A percentile compares a stretch with the other conserved stretches of the same genome.
Evolutionary conservation across 768 basidiomycete genomes (phyloP).

Genomic region (Boletus speciosus): DNA sequence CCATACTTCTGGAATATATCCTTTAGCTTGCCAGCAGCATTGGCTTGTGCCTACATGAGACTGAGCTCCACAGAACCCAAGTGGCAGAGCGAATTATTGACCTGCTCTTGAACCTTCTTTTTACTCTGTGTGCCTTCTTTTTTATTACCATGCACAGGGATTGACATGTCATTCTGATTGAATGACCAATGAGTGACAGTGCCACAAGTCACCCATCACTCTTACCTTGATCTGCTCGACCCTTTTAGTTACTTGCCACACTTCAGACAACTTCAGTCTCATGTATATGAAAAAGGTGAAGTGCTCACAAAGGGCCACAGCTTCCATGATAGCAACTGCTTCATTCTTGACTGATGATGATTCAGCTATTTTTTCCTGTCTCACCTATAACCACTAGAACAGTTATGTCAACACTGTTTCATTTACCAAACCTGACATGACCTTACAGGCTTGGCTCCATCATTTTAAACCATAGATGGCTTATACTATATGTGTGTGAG

Average conservation of each 20-base stretch:
- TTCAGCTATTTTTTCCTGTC: conserved; percentile 10
- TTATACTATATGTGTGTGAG: conserved; percentile 46
- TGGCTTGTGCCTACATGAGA: conserved; percentile 49
- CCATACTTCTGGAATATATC: conserved; percentile 54
- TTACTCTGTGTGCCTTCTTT: conserved; percentile 72
- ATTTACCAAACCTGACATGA: not conserved
- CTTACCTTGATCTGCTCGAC: conserved; percentile 60
- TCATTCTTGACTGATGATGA: conserved; percentile 6
- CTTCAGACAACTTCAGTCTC: conserved; percentile 31
- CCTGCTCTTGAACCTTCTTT: conserved; percentile 71
- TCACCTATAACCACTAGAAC: conserved; percentile 67
- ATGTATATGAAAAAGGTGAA: not conserved
- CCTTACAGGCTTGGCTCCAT: conserved; percentile 70
- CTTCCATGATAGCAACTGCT: conserved; percentile 44
- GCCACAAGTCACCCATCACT: not conserved
- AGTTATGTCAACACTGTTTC: not conserved
- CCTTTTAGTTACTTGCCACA: conserved; percentile 53
- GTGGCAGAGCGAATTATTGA: conserved; percentile 18
- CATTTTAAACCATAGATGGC: conserved; percentile 76
- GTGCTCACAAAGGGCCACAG: conserved; percentile 39
- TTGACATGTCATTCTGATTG: conserved; percentile 58
- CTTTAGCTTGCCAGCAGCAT: conserved; percentile 55
- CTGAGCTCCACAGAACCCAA: not conserved
- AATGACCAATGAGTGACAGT: not conserved
- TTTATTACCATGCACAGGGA: conserved; percentile 65